Conservation (phyloP, 2,329 filamentous ascomycete genomes). For the Monilinia polystroma region DNA sequence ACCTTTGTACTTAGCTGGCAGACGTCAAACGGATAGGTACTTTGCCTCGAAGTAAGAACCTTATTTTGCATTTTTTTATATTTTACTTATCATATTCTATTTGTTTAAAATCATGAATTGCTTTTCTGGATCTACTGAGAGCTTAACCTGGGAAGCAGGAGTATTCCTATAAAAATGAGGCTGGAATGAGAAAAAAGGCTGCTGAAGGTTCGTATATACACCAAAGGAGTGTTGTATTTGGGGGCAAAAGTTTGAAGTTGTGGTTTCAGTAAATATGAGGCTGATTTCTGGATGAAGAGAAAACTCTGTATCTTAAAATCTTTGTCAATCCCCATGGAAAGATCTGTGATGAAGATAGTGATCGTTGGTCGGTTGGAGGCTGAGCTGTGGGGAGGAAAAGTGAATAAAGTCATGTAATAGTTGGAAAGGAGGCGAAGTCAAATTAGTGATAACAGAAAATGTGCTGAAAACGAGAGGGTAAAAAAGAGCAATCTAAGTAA, state of each 20-base stretch:
- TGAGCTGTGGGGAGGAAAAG: too few relatives aligned
- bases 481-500: background rate
- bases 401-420: background rate
- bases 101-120: background rate
- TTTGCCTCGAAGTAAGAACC: background rate
- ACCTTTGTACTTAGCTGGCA: background rate
- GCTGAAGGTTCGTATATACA: constrained; percentile 12
- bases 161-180: constrained; percentile 8
- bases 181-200: constrained; percentile 7
- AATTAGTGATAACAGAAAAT: background rate
- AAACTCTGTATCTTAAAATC: background rate
- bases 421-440: background rate
- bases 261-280: constrained; percentile 1
- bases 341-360: background rate
- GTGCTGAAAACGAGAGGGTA: background rate
- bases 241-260: background rate
- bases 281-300: background rate
- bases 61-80: background rate
- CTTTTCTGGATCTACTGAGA: background rate
- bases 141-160: constrained; percentile 9
- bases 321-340: background rate
- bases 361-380: background rate
- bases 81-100: background rate
- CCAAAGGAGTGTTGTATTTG: background rate
- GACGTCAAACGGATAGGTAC: background rate